These are phyloP conservation scores for Volvox carteri DNA, from an alignment of 163 green algal genomes.

Conservation along the genomic window DNA sequence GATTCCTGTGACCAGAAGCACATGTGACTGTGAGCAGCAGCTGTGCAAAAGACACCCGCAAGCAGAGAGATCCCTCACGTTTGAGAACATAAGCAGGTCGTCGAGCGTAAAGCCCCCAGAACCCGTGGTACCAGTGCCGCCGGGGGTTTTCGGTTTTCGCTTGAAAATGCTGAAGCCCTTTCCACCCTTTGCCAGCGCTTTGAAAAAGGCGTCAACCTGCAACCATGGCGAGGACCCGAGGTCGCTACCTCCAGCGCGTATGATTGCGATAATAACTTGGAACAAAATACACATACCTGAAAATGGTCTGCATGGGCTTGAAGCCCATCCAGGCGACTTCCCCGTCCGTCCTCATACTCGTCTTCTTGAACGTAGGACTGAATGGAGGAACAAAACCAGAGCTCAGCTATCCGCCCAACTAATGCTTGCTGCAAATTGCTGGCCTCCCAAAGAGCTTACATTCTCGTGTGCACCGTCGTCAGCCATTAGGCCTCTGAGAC, in stretches of 20 bases:
- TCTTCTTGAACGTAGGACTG: slow-evolving; percentile 51
- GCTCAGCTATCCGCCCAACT: background rate
- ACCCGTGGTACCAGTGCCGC: slow-evolving; percentile 33
- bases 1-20: slow-evolving; percentile 73
- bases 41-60: background rate
- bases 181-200: slow-evolving; percentile 64
- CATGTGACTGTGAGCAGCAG: background rate
- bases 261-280: background rate
- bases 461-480: slow-evolving; percentile 38
- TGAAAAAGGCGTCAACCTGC: slow-evolving; percentile 61
- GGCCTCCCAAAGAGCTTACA: background rate
- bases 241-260: background rate
- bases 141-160: slow-evolving; percentile 59
- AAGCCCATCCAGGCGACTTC: slow-evolving; percentile 69
- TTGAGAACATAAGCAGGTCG: slow-evolving; percentile 87
- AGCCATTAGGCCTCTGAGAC: slow-evolving; percentile 23
- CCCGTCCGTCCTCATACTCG: slow-evolving; percentile 34
- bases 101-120: slow-evolving; percentile 77
- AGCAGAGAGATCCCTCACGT: slow-evolving; percentile 62
- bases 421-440: background rate
- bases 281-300: slow-evolving; percentile 59
- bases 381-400: slow-evolving; percentile 23
- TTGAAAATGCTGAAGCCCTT: slow-evolving; percentile 71
- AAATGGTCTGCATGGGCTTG: slow-evolving; percentile 72
- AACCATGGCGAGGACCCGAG: background rate